Percentiles rank a stretch among this genome's conserved stretches.
These are phyloP conservation scores for Diospyros lotus DNA, from an alignment of 148 eudicot genomes.

Conservation along the genomic window DNA sequence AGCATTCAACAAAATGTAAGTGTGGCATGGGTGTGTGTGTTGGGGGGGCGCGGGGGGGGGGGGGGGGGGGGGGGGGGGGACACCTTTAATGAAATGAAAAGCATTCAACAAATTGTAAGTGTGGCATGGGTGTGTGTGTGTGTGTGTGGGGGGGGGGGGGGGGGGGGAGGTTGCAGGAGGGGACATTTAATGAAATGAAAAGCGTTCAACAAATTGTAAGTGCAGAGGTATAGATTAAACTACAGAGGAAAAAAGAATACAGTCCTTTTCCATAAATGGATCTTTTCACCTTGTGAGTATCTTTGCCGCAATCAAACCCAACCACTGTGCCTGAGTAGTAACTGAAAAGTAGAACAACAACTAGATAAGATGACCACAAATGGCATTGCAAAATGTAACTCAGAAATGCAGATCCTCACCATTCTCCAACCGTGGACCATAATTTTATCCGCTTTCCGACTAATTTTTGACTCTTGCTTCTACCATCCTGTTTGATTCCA, in stretches of 20 bases:
- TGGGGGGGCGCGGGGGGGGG: too few relatives aligned
- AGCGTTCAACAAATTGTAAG: too few relatives aligned
- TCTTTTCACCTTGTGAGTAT: slow-evolving; percentile 18
- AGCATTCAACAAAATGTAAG: too few relatives aligned
- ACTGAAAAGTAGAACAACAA: slow-evolving; percentile 9
- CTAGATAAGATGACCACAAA: neutral
- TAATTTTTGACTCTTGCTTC: slow-evolving; percentile 7
- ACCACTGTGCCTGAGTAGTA: slow-evolving; percentile 17
- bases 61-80: too few relatives aligned
- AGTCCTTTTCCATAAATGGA: neutral
- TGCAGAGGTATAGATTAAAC: too few relatives aligned
- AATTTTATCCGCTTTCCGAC: slow-evolving; percentile 23
- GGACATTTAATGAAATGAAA: too few relatives aligned
- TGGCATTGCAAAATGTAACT: neutral
- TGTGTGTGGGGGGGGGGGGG: too few relatives aligned
- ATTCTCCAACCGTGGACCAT: slow-evolving; percentile 20
- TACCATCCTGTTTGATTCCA: slow-evolving; percentile 16
- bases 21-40: too few relatives aligned
- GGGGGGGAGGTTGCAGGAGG: too few relatives aligned
- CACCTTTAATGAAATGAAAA: too few relatives aligned
- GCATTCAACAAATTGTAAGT: too few relatives aligned
- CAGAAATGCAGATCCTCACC: slow-evolving; percentile 14
- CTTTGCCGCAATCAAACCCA: slow-evolving; percentile 9
- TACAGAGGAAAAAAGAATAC: neutral
- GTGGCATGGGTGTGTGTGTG: too few relatives aligned